Base-by-base conservation (phyloP, 177 flowering plant genomes). In the Telopea speciosissima region DNA sequence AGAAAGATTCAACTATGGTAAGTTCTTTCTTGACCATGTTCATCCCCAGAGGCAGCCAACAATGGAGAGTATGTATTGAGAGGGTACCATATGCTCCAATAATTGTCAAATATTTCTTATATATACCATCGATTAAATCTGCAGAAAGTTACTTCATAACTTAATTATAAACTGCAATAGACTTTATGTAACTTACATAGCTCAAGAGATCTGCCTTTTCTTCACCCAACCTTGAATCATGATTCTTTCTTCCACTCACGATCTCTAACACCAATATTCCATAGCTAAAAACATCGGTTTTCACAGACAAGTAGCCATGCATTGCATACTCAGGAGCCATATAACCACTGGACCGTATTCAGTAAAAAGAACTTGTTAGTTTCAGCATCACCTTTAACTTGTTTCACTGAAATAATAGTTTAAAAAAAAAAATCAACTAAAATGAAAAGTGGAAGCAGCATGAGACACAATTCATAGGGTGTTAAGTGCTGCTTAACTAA, bases 271-370 rank as follows among this genome's bases (percentile, higher is more conserved):
- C 83, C 84, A 92, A 66, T 58, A 92, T 77, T 17, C 98, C 98
- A 67, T 72, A 93, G 74, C 97, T 91, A 75, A 91, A 93, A 33
- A 93, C 93, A 79, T 93, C 98, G 1, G 92, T 73, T 72, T 91
- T 93, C 65, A 87, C 91, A 1, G 98, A 89, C 68, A 93, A 75
- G 76, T 81, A 83, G 25, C 98, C 98, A 70, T 75, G 93, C 83
- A 90, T 40, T 63, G 97, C 97, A 75, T 90, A 92, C 74, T 92
- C 96, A 52, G 97, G 97, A 64, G 97, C 93, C 89, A 92, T 90
- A 73, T 92, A 92, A 45, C 98, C 97, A 81, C 93, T 91, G 85
- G 73, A 28, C 3, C 31, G 4, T 2, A 78, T 58, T 44, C 26
- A 76, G 16, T 66, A 58, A 42, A 16, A 24, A 42, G 8, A 25